phyloP scores from a whole-genome alignment of 139 green algal genomes.

The Asterochloris sp. region DNA sequence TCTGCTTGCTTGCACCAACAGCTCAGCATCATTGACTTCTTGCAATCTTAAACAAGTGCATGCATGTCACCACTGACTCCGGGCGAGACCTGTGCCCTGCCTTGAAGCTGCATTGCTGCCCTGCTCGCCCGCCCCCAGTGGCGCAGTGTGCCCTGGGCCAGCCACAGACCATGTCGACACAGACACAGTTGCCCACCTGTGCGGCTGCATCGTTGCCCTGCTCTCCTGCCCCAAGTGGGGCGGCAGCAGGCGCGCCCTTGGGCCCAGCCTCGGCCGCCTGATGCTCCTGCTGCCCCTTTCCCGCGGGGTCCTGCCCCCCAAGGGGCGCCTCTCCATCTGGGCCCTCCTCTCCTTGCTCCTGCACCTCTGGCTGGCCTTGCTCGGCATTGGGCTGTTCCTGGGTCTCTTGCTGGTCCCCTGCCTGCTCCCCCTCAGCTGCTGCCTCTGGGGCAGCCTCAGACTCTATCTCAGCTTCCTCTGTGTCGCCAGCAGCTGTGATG shows the following conservation, averaged over 20 bases:
- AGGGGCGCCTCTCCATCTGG: slow-evolving; percentile 6
- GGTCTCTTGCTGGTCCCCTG: neutral
- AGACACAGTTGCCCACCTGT: no score
- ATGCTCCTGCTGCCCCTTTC: slow-evolving; percentile 15
- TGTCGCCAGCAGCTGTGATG: slow-evolving; percentile 1
- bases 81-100: no score
- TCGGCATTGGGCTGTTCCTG: neutral
- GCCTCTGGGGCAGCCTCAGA: slow-evolving; percentile 1
- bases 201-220: no score
- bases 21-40: no score
- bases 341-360: slow-evolving; percentile 11
- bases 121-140: no score
- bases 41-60: no score
- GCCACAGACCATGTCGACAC: no score
- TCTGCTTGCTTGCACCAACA: no score
- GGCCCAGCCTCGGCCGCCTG: slow-evolving; percentile 44
- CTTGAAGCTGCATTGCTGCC: no score
- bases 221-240: neutral
- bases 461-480: neutral
- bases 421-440: slow-evolving; percentile 18
- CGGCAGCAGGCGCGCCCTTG: slow-evolving; percentile 40
- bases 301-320: slow-evolving; percentile 19
- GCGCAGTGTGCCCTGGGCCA: no score
- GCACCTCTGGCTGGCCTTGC: slow-evolving; percentile 11
- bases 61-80: no score